Conservation (phyloP, 2,329 filamentous ascomycete genomes). For the Curvularia sp. region DNA sequence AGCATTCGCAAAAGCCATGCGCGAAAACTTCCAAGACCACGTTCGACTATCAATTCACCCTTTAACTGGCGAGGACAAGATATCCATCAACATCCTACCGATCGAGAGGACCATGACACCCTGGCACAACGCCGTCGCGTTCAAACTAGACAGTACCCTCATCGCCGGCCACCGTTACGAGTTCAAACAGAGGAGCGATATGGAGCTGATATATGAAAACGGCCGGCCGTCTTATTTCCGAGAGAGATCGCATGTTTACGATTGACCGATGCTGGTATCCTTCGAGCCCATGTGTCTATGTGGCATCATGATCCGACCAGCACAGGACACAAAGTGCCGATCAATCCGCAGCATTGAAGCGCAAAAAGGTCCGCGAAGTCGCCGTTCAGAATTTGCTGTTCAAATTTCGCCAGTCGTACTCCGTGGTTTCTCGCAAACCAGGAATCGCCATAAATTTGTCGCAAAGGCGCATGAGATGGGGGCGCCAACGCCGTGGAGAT, state of each 20-base stretch:
- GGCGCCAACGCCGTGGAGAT: constrained; percentile 60
- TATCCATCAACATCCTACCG: constrained; percentile 29
- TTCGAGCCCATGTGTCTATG: constrained; percentile 34
- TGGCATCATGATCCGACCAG: constrained; percentile 30
- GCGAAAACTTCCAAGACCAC: constrained; percentile 24
- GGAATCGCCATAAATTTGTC: constrained; percentile 57
- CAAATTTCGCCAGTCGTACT: constrained; percentile 64
- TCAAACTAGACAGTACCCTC: constrained; percentile 21
- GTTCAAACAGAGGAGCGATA: constrained; percentile 20
- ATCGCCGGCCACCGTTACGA: constrained; percentile 19
- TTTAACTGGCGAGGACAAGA: constrained; percentile 30
- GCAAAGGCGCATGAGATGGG: constrained; percentile 60
- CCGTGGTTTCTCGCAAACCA: constrained; percentile 60
- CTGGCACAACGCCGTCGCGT: constrained; percentile 27
- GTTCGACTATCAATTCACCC: constrained; percentile 34
- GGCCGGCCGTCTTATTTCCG: constrained; percentile 20
- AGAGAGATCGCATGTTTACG: constrained; percentile 23
- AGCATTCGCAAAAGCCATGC: constrained; percentile 23
- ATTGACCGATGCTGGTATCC: constrained; percentile 12
- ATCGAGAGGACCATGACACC: constrained; percentile 22
- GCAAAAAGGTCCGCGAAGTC: constrained; percentile 55
- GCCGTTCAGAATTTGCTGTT: constrained; percentile 56
- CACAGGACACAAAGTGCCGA: constrained; percentile 15
- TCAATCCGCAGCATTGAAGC: constrained; percentile 57
- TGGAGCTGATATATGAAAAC: constrained; percentile 23